Evolutionary conservation across 495 filamentous ascomycete genomes (phyloP).

Genomic region (Sphaerosporella brunnea): DNA sequence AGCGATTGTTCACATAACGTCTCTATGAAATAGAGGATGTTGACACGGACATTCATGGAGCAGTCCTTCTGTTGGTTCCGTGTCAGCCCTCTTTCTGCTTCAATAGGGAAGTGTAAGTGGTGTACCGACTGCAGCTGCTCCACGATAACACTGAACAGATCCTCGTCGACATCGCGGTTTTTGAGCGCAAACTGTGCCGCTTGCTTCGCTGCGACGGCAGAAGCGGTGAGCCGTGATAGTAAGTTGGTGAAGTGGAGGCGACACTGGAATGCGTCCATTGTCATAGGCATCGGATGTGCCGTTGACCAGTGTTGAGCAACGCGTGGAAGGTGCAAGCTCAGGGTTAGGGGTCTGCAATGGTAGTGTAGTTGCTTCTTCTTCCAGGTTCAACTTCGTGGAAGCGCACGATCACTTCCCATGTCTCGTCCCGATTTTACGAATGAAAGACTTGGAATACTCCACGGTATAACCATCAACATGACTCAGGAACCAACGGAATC

Average conservation of each 20-base stretch:
- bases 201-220: slow-evolving; percentile 72
- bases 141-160: slow-evolving; percentile 88
- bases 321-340: too few relatives aligned
- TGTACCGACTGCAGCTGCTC: slow-evolving; percentile 76
- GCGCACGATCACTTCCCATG: not conserved
- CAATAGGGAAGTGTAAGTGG: slow-evolving; percentile 1
- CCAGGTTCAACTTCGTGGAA: too few relatives aligned
- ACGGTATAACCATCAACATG: slow-evolving; percentile 1
- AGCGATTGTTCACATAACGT: slow-evolving; percentile 75
- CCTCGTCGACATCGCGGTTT: slow-evolving; percentile 81
- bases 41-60: slow-evolving; percentile 90
- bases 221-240: slow-evolving; percentile 75
- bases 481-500: too few relatives aligned
- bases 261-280: slow-evolving; percentile 79
- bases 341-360: too few relatives aligned
- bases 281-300: not conserved
- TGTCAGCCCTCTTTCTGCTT: slow-evolving; percentile 5
- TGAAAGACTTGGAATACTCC: slow-evolving; percentile 3
- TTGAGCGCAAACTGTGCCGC: slow-evolving; percentile 88
- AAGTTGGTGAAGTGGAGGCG: slow-evolving; percentile 88
- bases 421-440: slow-evolving; percentile 1
- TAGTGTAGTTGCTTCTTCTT: too few relatives aligned
- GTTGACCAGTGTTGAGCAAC: too few relatives aligned
- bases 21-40: slow-evolving; percentile 98
- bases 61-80: slow-evolving; percentile 35